phyloP scores from a whole-genome alignment of 805 yeast genomes.

The Maudiozyma barnettii region DNA sequence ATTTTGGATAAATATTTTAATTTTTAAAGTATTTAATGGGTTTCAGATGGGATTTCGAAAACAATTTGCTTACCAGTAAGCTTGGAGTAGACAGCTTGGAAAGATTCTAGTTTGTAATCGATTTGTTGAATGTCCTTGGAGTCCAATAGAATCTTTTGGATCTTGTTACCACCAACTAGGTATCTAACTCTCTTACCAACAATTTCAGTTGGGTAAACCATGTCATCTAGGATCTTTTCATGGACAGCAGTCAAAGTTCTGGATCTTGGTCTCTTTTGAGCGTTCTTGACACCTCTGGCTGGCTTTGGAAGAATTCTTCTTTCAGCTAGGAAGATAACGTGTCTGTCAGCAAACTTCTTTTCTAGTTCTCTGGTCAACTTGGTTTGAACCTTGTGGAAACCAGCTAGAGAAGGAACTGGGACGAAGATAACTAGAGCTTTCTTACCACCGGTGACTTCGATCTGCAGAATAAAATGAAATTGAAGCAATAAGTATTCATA shows the following conservation, averaged over 20 bases:
- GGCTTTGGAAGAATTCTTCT: slow-evolving; percentile 99
- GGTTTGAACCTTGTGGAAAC: slow-evolving; percentile 94
- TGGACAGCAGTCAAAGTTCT: slow-evolving; percentile 98
- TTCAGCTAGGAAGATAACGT: slow-evolving; percentile 98
- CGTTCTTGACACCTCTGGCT: slow-evolving; percentile 86
- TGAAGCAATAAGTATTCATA: background rate
- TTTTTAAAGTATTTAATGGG: slow-evolving; percentile 96
- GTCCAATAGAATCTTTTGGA: slow-evolving; percentile 95
- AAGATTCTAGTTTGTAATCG: slow-evolving; percentile 98
- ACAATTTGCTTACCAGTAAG: slow-evolving; percentile 99
- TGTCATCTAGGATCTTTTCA: slow-evolving; percentile 96
- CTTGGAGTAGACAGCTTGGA: slow-evolving; percentile 97
- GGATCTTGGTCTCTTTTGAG: slow-evolving; percentile 99
- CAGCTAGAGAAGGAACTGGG: slow-evolving; percentile 87
- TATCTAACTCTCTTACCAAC: slow-evolving; percentile 98
- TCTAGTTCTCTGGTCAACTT: slow-evolving; percentile 98
- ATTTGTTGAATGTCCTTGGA: slow-evolving; percentile 94
- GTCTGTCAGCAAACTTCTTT: slow-evolving; percentile 99
- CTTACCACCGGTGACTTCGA: slow-evolving; percentile 97
- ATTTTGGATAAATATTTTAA: slow-evolving; percentile 92
- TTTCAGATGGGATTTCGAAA: slow-evolving; percentile 72
- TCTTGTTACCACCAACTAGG: slow-evolving; percentile 97
- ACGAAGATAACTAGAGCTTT: slow-evolving; percentile 96
- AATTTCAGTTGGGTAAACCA: slow-evolving; percentile 99
- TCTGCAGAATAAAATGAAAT: slow-evolving; percentile 30